A percentile compares a stretch with the other conserved stretches of the same genome.
Conservation (phyloP, 768 basidiomycete genomes). For the Boletus coccyginus region DNA sequence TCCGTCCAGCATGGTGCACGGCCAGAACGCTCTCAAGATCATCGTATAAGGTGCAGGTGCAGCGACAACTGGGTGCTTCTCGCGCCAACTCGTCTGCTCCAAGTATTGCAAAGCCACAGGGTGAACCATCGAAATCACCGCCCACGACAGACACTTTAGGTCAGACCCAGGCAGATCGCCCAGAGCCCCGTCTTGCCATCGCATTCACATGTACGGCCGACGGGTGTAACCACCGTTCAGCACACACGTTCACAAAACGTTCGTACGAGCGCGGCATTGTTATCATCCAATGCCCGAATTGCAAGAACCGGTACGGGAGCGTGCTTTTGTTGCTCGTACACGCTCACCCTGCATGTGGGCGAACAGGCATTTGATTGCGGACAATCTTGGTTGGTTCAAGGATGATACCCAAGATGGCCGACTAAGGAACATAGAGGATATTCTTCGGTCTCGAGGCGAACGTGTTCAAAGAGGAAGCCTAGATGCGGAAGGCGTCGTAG, state of each 20-base stretch:
- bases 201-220: slow-evolving; percentile 86
- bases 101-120: neutral
- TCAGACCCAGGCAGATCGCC: slow-evolving; percentile 32
- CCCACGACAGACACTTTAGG: neutral
- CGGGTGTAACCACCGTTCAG: slow-evolving; percentile 73
- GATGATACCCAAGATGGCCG: slow-evolving; percentile 73
- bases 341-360: neutral
- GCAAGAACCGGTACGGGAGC: slow-evolving; percentile 72
- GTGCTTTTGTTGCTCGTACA: neutral
- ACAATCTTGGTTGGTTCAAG: slow-evolving; percentile 91
- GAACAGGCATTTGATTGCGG: slow-evolving; percentile 78
- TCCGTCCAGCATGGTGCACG: slow-evolving; percentile 44
- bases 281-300: slow-evolving; percentile 86
- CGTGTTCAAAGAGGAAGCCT: slow-evolving; percentile 52
- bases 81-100: slow-evolving; percentile 18
- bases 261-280: slow-evolving; percentile 90
- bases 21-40: slow-evolving; percentile 36
- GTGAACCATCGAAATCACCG: neutral
- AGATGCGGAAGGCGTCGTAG: slow-evolving; percentile 51
- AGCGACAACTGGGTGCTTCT: slow-evolving; percentile 32
- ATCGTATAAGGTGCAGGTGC: slow-evolving; percentile 34
- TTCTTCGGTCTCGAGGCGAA: slow-evolving; percentile 79
- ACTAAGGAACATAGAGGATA: slow-evolving; percentile 77
- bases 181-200: slow-evolving; percentile 66
- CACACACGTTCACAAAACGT: slow-evolving; percentile 82